A percentile compares a stretch with the other conserved stretches of the same genome.
These are phyloP conservation scores for Cutaneotrichosporon cutaneum DNA, from an alignment of 1,284 basidiomycete species.

Conservation along the genomic window DNA sequence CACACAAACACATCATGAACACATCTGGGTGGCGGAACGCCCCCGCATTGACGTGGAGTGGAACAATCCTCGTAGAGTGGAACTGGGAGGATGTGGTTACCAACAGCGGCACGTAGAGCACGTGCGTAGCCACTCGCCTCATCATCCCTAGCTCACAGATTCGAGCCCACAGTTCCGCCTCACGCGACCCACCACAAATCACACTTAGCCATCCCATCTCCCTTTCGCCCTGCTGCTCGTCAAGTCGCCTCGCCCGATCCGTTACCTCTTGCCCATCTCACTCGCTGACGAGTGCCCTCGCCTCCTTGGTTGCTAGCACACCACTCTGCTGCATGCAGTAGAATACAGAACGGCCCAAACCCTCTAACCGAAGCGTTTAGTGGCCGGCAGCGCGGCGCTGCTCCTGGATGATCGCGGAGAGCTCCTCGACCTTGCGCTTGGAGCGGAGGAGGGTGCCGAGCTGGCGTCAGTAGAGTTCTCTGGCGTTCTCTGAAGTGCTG, in stretches of 20 bases:
- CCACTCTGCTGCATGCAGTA: slow-evolving; percentile 23
- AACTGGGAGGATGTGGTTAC: too few species aligned
- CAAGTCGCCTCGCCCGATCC: too few species aligned
- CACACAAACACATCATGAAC: too few species aligned
- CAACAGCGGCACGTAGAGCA: too few species aligned
- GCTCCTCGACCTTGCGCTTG: slow-evolving; percentile 96
- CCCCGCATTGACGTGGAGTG: too few species aligned
- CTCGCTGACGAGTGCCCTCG: not conserved
- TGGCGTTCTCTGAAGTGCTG: not conserved
- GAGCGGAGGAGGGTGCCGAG: slow-evolving; percentile 93
- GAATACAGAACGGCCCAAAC: slow-evolving; percentile 19
- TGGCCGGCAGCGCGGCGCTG: slow-evolving; percentile 54
- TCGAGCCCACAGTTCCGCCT: too few species aligned
- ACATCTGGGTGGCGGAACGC: too few species aligned
- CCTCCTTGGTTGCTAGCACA: slow-evolving; percentile 14
- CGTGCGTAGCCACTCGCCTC: too few species aligned
- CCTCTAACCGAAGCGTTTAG: slow-evolving; percentile 35
- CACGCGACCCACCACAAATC: not conserved
- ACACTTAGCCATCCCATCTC: not conserved
- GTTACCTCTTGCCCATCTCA: too few species aligned
- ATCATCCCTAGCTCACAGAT: too few species aligned
- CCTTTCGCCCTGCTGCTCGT: too few species aligned
- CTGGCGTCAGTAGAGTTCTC: slow-evolving; percentile 54
- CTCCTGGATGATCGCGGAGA: slow-evolving; percentile 79
- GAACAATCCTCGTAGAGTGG: too few species aligned